Evolutionary conservation across 345 rosid genomes (phyloP).

Genomic region (Lenwebbia sp.): DNA sequence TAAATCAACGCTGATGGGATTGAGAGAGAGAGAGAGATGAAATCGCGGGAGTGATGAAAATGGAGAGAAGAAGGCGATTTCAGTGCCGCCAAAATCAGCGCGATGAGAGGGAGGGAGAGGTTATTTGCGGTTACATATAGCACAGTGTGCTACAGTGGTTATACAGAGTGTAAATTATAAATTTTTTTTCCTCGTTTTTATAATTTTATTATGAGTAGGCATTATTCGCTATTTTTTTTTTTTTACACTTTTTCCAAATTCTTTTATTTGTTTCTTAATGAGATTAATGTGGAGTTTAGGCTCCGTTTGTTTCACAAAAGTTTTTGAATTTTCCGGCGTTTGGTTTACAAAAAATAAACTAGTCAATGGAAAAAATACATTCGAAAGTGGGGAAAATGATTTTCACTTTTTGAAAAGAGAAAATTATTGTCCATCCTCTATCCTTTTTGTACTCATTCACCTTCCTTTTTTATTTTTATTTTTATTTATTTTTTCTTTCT

Average conservation of each 20-base stretch:
- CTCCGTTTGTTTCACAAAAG: too few species aligned
- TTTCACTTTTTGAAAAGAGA: too few species aligned
- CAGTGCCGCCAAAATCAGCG: constrained; percentile 73
- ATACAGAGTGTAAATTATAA: not conserved
- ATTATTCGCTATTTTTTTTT: not conserved
- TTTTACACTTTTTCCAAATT: not conserved
- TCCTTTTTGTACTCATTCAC: too few species aligned
- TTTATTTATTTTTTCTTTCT: too few species aligned
- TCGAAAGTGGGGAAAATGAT: too few species aligned
- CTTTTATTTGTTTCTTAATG: not conserved
- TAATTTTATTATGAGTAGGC: too few species aligned
- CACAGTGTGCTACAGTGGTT: not conserved
- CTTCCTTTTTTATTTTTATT: too few species aligned
- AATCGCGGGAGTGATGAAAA: not conserved
- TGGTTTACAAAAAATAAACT: too few species aligned
- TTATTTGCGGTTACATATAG: not conserved
- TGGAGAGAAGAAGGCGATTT: not conserved
- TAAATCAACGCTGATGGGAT: not conserved
- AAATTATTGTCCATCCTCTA: too few species aligned
- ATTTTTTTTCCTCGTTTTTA: not conserved
- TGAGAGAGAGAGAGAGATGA: not conserved
- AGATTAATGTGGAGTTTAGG: not conserved
- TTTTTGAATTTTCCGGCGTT: too few species aligned
- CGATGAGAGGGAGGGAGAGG: constrained; percentile 20
- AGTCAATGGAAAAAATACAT: too few species aligned